Conservation (phyloP, 805 yeast species). For the Pichia thaimueangensis region DNA sequence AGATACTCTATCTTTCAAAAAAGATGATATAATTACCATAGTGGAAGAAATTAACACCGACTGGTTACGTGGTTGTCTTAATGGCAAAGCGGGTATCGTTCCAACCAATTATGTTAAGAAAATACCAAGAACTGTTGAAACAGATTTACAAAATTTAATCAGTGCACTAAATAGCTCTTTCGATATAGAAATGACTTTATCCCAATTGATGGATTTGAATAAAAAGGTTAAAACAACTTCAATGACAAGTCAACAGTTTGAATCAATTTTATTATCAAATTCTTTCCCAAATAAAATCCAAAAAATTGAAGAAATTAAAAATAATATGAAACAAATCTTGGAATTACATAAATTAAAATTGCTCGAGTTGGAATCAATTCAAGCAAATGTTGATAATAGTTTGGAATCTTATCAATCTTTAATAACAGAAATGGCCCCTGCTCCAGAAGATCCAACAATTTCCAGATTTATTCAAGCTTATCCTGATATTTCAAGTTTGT, state of each 20-base stretch:
- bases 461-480: slow-evolving; percentile 11
- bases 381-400: slow-evolving; percentile 64
- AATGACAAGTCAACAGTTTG: slow-evolving; percentile 29
- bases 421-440: slow-evolving; percentile 19
- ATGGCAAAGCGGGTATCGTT: slow-evolving; percentile 79
- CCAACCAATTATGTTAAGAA: slow-evolving; percentile 90
- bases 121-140: slow-evolving; percentile 55
- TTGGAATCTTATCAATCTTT: slow-evolving; percentile 62
- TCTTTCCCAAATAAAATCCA: slow-evolving; percentile 67
- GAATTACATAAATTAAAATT: slow-evolving; percentile 72
- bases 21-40: slow-evolving; percentile 84
- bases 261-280: slow-evolving; percentile 44
- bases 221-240: slow-evolving; percentile 32
- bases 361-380: slow-evolving; percentile 69
- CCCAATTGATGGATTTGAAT: slow-evolving; percentile 38
- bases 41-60: slow-evolving; percentile 84
- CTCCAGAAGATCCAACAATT: slow-evolving; percentile 12
- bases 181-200: slow-evolving; percentile 65
- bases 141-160: slow-evolving; percentile 48
- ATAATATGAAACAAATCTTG: slow-evolving; percentile 64
- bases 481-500: slow-evolving; percentile 14
- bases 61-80: slow-evolving; percentile 91
- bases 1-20: slow-evolving; percentile 80
- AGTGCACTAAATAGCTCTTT: slow-evolving; percentile 44
- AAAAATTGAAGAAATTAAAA: slow-evolving; percentile 63